Percentiles rank a stretch among this genome's conserved stretches.
Conservation (phyloP, 306 rosid species). For the Gynostemma pentaphyllum region DNA sequence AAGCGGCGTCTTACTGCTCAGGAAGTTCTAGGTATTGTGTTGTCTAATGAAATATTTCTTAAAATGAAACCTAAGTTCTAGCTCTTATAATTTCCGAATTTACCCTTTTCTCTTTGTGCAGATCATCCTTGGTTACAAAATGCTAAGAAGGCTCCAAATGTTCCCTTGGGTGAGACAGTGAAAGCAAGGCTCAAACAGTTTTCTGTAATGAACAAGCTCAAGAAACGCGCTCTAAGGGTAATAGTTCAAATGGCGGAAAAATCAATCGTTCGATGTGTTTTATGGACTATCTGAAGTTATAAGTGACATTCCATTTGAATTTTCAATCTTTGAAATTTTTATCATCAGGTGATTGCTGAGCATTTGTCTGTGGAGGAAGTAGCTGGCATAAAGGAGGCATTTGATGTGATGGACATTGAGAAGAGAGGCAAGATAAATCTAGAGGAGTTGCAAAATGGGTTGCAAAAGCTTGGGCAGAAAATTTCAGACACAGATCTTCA, state of each 20-base stretch:
- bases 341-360: conserved; percentile 42
- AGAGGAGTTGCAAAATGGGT: conserved; percentile 35
- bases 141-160: conserved; percentile 58
- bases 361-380: conserved; percentile 51
- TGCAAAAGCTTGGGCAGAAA: conserved; percentile 43
- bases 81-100: not conserved
- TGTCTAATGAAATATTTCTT: not conserved
- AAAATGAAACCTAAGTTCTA: not conserved
- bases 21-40: conserved; percentile 28
- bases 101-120: conserved; percentile 10
- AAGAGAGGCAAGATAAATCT: conserved; percentile 36
- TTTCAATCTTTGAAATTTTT: not conserved
- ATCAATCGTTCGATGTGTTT: not conserved
- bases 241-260: not conserved
- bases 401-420: conserved; percentile 36
- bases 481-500: conserved; percentile 48
- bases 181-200: conserved; percentile 56
- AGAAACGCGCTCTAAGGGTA: conserved; percentile 51
- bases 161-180: conserved; percentile 49
- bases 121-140: conserved; percentile 51
- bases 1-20: conserved; percentile 37
- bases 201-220: conserved; percentile 54
- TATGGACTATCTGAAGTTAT: not conserved
- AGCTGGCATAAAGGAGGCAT: conserved; percentile 53
- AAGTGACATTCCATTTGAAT: not conserved